Base-by-base conservation (phyloP, 768 basidiomycete species). In the Amanita subjunquillea region DNA sequence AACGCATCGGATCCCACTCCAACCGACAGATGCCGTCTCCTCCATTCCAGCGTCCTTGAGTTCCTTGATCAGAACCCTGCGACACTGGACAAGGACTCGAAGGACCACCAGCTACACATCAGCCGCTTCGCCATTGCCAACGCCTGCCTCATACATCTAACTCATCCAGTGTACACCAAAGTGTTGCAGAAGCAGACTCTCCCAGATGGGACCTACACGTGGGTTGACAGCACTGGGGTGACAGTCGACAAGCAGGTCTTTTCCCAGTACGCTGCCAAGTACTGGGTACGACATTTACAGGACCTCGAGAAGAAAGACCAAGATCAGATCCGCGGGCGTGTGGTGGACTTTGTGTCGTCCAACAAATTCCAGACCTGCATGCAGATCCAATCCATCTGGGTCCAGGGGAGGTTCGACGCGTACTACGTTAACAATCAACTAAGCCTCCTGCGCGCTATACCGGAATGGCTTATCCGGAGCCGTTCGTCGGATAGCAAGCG, bases 251-350 rank as follows among this genome's bases (percentile, higher is more conserved):
- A 60, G 7, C 65, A 64, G 37, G 60, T 50, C 9, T 66, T 68
- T 54, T 57, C 59, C 29, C 34, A 54, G 6, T 68, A 68, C 43
- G 50, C 56, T 6, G 60, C 65, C 2, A 68, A 68, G 40, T 65
- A 68, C 53, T 68, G 67, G 67, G 65, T 61, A 47, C 64, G 63
- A 34, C 63, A 64, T 40, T 55, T 68, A 23, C 61, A 63, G 29
- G 44, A 60, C n/a, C 49, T 62, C 17, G 20, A 17, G 13, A 29
- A 17, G 10, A 25, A 55, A 10, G 22, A 32, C 8, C 53, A 54
- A 8, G 17, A 56, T 0, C 46, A 36, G 39, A 22, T 63, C 13
- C 30, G 45, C 6, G 52, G 52, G 5, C 56, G 51, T 4, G 54
- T 67, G 3, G 41, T 45, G 15, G 46, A 42, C 0, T 67, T 67